Evolutionary conservation across 345 rosid species (phyloP).

Genomic region (Pelargonium nanum): DNA sequence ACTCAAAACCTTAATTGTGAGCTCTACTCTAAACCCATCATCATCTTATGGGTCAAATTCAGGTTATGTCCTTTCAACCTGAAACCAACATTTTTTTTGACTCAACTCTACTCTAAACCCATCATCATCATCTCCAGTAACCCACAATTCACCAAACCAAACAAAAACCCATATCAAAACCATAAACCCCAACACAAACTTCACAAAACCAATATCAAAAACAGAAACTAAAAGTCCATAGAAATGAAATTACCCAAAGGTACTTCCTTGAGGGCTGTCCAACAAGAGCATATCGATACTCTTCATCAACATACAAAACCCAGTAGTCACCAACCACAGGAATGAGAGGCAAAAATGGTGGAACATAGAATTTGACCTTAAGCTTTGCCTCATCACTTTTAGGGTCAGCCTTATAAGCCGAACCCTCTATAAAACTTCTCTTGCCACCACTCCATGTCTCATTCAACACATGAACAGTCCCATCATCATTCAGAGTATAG

Average conservation of each 20-base stretch:
- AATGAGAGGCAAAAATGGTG: slow-evolving; percentile 60
- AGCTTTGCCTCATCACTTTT: slow-evolving; percentile 64
- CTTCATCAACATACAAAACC: slow-evolving; percentile 49
- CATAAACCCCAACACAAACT: no score
- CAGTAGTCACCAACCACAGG: slow-evolving; percentile 68
- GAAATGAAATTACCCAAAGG: slow-evolving; percentile 78
- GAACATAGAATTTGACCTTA: slow-evolving; percentile 65
- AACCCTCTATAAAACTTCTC: slow-evolving; percentile 45
- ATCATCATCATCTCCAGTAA: no score
- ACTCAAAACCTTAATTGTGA: no score
- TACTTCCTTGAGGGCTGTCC: slow-evolving; percentile 52
- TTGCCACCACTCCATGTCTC: slow-evolving; percentile 63
- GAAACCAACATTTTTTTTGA: no score
- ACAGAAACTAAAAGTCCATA: no score
- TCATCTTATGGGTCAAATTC: no score
- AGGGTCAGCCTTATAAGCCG: slow-evolving; percentile 53
- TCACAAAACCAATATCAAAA: no score
- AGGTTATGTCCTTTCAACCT: no score
- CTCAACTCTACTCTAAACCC: no score
- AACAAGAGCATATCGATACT: slow-evolving; percentile 44
- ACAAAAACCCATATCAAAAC: no score
- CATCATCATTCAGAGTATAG: slow-evolving; percentile 51
- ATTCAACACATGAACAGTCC: slow-evolving; percentile 53
- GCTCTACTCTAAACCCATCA: no score
- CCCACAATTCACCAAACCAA: no score